Percentiles rank a stretch among this genome's conserved stretches.
These are phyloP conservation scores for Cryptococcus sp. DNA, from an alignment of 1,284 basidiomycete species.

Conservation along the genomic window DNA sequence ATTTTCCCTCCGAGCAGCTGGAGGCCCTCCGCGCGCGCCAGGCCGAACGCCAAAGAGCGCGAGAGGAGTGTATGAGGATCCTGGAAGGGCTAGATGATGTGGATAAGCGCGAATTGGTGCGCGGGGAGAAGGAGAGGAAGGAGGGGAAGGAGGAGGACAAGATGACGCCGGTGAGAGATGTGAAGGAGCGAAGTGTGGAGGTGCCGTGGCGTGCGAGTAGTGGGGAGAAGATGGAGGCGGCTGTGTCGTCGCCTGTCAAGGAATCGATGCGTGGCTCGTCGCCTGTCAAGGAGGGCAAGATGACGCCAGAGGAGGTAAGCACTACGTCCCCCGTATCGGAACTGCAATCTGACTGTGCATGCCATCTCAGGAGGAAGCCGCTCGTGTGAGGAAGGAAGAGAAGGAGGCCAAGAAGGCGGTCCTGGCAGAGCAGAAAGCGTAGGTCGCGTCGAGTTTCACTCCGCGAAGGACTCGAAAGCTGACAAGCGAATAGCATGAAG, in stretches of 20 bases:
- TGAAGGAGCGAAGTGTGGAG: neutral
- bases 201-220: neutral
- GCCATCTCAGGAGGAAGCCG: slow-evolving; percentile 28
- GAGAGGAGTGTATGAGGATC: slow-evolving; percentile 29
- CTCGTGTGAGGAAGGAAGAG: slow-evolving; percentile 29
- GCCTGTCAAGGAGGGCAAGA: slow-evolving; percentile 32
- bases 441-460: slow-evolving; percentile 6
- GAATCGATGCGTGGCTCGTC: slow-evolving; percentile 13
- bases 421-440: slow-evolving; percentile 33
- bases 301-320: slow-evolving; percentile 40
- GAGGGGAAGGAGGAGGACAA: slow-evolving; percentile 13
- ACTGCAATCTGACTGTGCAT: slow-evolving; percentile 1
- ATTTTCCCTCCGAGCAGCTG: slow-evolving; percentile 29
- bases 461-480: too few species aligned
- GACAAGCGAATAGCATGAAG: slow-evolving; percentile 22
- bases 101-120: slow-evolving; percentile 34
- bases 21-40: slow-evolving; percentile 14
- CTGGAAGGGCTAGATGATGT: slow-evolving; percentile 30
- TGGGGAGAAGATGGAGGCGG: neutral
- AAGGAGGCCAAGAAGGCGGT: slow-evolving; percentile 24
- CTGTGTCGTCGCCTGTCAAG: neutral
- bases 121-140: slow-evolving; percentile 23
- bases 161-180: neutral
- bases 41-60: slow-evolving; percentile 25
- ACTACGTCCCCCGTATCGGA: too few species aligned